Base-by-base conservation (phyloP, 2,329 filamentous ascomycete genomes). In the Botryosphaeria dothidea region DNA sequence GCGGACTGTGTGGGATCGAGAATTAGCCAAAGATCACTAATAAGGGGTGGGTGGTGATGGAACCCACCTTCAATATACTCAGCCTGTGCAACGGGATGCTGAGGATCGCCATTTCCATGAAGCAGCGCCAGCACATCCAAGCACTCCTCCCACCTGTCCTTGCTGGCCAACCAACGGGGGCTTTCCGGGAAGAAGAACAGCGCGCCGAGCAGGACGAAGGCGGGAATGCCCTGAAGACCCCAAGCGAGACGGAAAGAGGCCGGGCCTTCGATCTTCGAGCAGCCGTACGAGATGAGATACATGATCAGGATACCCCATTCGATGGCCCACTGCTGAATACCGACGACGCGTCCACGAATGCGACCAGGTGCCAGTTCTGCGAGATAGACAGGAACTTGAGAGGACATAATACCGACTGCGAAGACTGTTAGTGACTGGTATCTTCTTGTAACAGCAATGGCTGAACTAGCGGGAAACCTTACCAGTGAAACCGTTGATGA, bases 111-210 rank as follows among this genome's bases (percentile, higher is more conserved):
- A 0, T 77, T 74, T 4, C 84, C 87, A 68, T 90, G 88, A 1
- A 90, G 78, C 23, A 79, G 72, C 0, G 86, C 87, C 3, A 80
- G 75, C 7, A 82, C 75, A 19, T 78, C 71, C 46, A 83, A 87
- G 79, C 86, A 86, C 71, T 91, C 85, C 29, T 91, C 88, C 82
- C 88, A 90, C 0, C 86, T 83, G 67, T 89, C 89, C 69, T 89
- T 84, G 17, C 84, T 83, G 4, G 90, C 90, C 5, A 92, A 80
- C 89, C 90, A 92, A 62, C 90, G 84, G 0, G 90, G 90, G 57
- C 83, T 89, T 49, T 72, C 69, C 11, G 77, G 77, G 62, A 79
- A 76, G 70, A 80, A 79, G 70, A 80, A 76, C 69, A 81, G 71
- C 19, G 77, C 77, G 49, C 71, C 45, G 60, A 79, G 70, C 1